Evolutionary conservation across 495 filamentous ascomycete species (phyloP), one percentile per base, ranked within the genome.

Genomic region (Penicillium bovifimosum): DNA sequence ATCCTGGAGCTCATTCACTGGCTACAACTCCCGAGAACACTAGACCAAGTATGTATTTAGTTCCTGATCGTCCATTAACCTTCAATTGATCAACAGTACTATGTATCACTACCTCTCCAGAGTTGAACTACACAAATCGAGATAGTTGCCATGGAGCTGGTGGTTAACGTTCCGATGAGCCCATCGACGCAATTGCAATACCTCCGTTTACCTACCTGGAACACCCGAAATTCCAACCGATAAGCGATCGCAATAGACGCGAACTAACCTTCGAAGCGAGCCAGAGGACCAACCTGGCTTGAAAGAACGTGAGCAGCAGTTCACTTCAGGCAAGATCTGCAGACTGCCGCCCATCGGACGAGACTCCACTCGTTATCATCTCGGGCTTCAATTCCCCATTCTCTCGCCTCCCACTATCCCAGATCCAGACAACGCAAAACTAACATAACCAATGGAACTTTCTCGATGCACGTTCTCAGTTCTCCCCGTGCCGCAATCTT

Each of bases 301-400:
- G 9, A 24, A 27, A 52, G 50, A 54, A 54, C 55, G 49, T 53
- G 48, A 49, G 33, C 31, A 47, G 11, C 14, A 5, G 31, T 50
- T 43, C 40, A 31, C 34, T 56, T 47, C 50, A 54, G 51, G 60
- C 40, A 60, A 54, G 60, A 63, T 63, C 60, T 54, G 33, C 57
- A 55, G 57, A 60, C 60, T 54, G 33, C 57, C 55, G 57, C 28
- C 24, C 35, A 60, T 62, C 48, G 11, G 27, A 7, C 6, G 6
- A 10, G 28, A 9, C n/a, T 50, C 39, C 41, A 18, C 41, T 11
- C 10, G 41, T 38, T 47, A 36, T 36, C 32, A 36, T n/a, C 50
- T 36, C 38, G 16, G 35, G 26, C 9, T 48, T 41, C 17, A 36
- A 35, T 36, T 47, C 16, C 45, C 45, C 16, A 10, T 34, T 28